Evolutionary conservation across 805 yeast genomes (phyloP), one percentile per base, ranked within the genome.

Genomic region (Lipomyces anomalus): DNA sequence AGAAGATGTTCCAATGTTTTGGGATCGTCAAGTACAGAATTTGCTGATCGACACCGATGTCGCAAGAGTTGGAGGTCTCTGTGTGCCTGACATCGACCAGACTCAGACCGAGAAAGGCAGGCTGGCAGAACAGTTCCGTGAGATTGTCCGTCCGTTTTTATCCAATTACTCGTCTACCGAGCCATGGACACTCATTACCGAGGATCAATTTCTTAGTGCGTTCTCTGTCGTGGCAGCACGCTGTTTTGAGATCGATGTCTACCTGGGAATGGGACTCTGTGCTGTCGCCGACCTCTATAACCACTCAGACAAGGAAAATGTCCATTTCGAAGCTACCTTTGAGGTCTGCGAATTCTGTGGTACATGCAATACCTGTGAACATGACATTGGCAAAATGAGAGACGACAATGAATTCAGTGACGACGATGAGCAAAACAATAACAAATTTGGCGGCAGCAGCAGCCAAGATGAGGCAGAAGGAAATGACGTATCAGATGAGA

Each of bases 261-360:
- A 64, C 60, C 86, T 82, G 56, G 84, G 79, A 26, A 70, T 81
- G 24, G 86, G 84, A 0, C 67, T 90, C 40, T 95, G 89, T 21
- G 96, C 97, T 0, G 85, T 88, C 13, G 97, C 96, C 0, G 95
- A 89, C 64, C 67, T 90, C 29, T 86, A 88, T 66, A 89, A 89
- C 55, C 96, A 88, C 59, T 72, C 66, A 11, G 78, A 63, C 1
- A 58, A 65, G 4, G 88, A 84, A 50, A 39, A 53, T 28, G 87
- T 80, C 6, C 82, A 80, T 63, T 85, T 87, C 59, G 83, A 78
- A 47, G 67, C 80, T 3, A 50, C 71, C 3, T 73, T 61, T 34
- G 74, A 73, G 22, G 83, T 76, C 2, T 78, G 83, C 57, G 67
- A 56, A 6, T 50, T 58, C 16, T 78, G 83, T 59, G 58, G 58